phyloP scores from a whole-genome alignment of 1,284 basidiomycete species.

The Naganishia sp. region DNA sequence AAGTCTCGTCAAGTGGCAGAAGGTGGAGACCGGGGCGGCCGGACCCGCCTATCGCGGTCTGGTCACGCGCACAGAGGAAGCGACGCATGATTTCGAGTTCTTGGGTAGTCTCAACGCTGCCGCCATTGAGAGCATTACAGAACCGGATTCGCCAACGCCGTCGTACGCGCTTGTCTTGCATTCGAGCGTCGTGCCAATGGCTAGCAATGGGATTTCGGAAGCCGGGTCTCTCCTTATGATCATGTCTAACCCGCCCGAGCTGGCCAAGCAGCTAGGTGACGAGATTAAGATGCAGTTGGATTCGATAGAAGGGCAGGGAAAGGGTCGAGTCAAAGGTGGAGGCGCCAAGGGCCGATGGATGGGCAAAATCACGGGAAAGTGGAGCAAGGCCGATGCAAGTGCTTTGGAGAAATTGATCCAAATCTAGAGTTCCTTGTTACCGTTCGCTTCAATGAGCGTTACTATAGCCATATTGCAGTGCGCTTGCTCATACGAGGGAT shows the following conservation, averaged over 20 bases:
- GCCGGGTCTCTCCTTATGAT: constrained; percentile 27
- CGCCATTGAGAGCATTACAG: background rate
- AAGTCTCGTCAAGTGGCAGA: constrained; percentile 54
- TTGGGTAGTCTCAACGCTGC: constrained; percentile 30
- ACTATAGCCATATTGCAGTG: background rate
- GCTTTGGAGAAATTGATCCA: constrained; percentile 31
- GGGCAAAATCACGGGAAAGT: constrained; percentile 52
- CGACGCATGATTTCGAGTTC: constrained; percentile 51
- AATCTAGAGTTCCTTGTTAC: too few species aligned
- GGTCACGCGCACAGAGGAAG: constrained; percentile 33
- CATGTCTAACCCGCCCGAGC: constrained; percentile 46
- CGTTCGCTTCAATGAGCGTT: background rate
- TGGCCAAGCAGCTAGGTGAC: constrained; percentile 63
- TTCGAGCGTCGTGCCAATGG: constrained; percentile 22
- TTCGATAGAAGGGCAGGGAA: constrained; percentile 59
- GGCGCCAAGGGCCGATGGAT: constrained; percentile 54
- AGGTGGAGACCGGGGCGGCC: background rate
- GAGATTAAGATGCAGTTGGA: constrained; percentile 57
- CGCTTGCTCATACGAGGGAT: constrained; percentile 3
- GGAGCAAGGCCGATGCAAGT: constrained; percentile 42
- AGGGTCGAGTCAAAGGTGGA: constrained; percentile 51
- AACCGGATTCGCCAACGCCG: background rate
- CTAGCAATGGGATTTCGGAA: constrained; percentile 23
- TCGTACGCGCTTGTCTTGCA: constrained; percentile 23
- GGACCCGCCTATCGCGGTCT: constrained; percentile 1